Evolutionary conservation across 257 asterid genomes (phyloP), one percentile per base, ranked within the genome.

Genomic region (Nicotiana otophora): DNA sequence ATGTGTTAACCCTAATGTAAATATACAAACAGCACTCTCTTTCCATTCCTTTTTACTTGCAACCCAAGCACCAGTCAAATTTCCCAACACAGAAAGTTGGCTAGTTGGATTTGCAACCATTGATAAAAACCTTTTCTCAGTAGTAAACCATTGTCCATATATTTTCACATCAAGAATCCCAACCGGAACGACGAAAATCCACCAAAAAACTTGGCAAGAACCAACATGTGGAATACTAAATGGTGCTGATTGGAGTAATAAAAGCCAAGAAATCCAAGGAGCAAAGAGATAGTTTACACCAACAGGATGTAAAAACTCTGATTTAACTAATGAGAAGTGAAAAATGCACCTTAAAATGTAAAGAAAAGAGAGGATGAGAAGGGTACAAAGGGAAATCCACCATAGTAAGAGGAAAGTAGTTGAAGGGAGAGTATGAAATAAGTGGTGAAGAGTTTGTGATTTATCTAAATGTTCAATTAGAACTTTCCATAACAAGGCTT

Each of bases 81-180:
- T 91, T 54, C 90, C 94, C 5, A 89, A 65, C 10, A 87, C 87
- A n/a, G 94, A 87, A 26, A 91, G 7, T 64, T 91, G 92, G 78
- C 90, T 91, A 0, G 89, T 84, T 2, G 94, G 94, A 65, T 89
- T 91, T 2, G 91, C 94, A 81, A 83, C 87, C 81, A 86, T 39
- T 6, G 92, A 91, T 39, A 91, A 48, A 48, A 87, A 86, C 82
- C 85, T 76, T 54, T 85, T 88, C 34, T 90, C 94, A 1, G 89
- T 88, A 0, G 94, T 89, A 15, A 91, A 86, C 92, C 92, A 91
- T 80, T 88, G 92, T 4, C 92, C 94, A 67, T 91, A 89, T 17
- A 89, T 85, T 55, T 89, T 91, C 5, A 91, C 46, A 28, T 89
- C 90, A 10, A 91, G 91, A 5, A 85, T 12, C 83, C 86, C 39